Base-by-base conservation (phyloP, 2,329 filamentous ascomycete species). In the Ceratocystis albifundus region DNA sequence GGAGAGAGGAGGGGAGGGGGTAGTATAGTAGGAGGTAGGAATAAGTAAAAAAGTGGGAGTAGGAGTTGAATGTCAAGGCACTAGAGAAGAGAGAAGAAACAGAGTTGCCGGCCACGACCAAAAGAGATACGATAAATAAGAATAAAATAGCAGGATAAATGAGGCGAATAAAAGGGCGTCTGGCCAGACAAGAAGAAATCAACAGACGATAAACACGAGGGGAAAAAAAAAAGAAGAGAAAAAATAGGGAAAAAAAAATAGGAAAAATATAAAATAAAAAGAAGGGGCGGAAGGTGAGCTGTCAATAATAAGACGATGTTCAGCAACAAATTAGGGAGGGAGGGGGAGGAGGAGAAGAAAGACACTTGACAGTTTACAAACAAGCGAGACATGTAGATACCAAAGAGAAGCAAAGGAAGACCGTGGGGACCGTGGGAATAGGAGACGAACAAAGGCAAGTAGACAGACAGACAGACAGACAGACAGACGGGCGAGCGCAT, bases 281-380 rank as follows among this genome's bases (percentile, higher is more conserved):
- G 36, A 41, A 41, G 36, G 36, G 36, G 36, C 36, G 36, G 36
- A 41, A 41, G 36, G 36, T 41, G 62, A 46, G 45, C 20, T 59
- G 55, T 59, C 36, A 41, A 41, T 12, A 41, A 41, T 59, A 59
- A 59, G 55, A 59, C 55, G 55, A 59, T 41, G 36, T 41, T 41
- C 36, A 41, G 36, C 36, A 41, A 41, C 36, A 41, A 41, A 41
- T 41, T 41, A 41, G 36, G 36, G 32, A 8, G 36, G 36, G 36
- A 12, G 36, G 36, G 32, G 32, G 8, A 8, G 32, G n/a, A n/a
- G n/a, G n/a, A n/a, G n/a, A n/a, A n/a, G n/a, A 36, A 41, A 41
- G 36, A 41, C 36, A 41, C 36, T 41, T 41, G 36, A 41, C 36
- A 41, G 36, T 41, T 41, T 12, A 41, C 10, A 41, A 41, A 41